Percentiles rank a stretch among this genome's conserved stretches.
Evolutionary conservation across 768 basidiomycete genomes (phyloP).

Genomic region (Trametes villosa): DNA sequence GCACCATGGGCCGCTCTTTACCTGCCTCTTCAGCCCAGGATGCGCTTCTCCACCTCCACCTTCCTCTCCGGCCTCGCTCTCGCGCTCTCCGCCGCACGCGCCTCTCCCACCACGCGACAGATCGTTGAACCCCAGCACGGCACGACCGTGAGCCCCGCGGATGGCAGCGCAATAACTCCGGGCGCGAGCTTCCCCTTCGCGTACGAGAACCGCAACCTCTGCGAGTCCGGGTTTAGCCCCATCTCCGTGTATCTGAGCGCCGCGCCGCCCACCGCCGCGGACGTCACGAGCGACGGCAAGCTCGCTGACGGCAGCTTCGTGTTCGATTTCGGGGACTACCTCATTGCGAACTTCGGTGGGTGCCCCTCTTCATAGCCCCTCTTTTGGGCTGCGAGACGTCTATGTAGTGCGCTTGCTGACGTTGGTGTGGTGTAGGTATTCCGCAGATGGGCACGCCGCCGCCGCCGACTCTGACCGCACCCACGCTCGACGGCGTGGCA

Average conservation of each 20-base stretch:
- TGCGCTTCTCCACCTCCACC: slow-evolving; percentile 14
- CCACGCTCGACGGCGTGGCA: slow-evolving; percentile 5
- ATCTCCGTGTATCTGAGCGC: slow-evolving; percentile 24
- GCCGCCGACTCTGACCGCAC: slow-evolving; percentile 19
- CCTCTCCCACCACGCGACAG: slow-evolving; percentile 15
- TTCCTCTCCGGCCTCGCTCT: slow-evolving; percentile 16
- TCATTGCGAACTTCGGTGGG: slow-evolving; percentile 28
- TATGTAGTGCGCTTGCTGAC: background rate
- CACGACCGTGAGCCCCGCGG: slow-evolving; percentile 13
- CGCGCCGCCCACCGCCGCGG: slow-evolving; percentile 9
- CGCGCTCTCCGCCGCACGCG: slow-evolving; percentile 9
- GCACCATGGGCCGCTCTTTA: too few relatives aligned
- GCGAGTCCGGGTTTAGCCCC: slow-evolving; percentile 27
- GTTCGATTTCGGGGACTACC: slow-evolving; percentile 26
- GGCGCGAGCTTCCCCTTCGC: slow-evolving; percentile 22
- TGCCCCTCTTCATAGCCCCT: background rate
- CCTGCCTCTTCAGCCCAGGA: background rate
- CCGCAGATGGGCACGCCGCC: slow-evolving; percentile 22
- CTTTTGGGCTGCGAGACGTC: too few relatives aligned
- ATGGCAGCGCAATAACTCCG: slow-evolving; percentile 13
- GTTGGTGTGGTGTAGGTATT: slow-evolving; percentile 12
- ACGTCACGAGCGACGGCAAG: slow-evolving; percentile 17
- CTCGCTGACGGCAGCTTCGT: slow-evolving; percentile 22
- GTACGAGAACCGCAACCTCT: slow-evolving; percentile 23
- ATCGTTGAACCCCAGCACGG: slow-evolving; percentile 20